Conservation (phyloP, 257 asterid genomes). For the Scutellaria minor region DNA sequence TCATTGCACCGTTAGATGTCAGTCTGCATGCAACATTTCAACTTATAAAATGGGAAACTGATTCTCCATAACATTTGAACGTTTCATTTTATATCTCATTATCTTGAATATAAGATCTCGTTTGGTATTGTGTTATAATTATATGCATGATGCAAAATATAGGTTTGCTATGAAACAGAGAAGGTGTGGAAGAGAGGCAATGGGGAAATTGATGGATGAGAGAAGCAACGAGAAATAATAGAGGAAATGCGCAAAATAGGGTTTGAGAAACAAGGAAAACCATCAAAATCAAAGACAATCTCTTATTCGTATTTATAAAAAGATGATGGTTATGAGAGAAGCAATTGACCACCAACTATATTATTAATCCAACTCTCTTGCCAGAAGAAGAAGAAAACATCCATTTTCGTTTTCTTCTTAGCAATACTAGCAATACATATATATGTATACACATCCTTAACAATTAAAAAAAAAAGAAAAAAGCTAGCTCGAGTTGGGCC, state of each 20-base stretch:
- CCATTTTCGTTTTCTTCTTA: background rate
- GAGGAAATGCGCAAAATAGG: background rate
- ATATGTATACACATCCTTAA: background rate
- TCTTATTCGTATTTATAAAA: background rate
- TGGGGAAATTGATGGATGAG: background rate
- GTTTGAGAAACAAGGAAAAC: background rate
- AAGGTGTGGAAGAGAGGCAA: background rate
- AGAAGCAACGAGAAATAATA: background rate
- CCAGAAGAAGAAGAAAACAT: conserved; percentile 7
- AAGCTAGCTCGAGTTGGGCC: background rate
- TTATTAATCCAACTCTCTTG: background rate
- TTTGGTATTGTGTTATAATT: too few relatives aligned
- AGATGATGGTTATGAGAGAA: background rate
- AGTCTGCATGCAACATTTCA: too few relatives aligned
- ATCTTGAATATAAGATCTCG: too few relatives aligned
- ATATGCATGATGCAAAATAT: too few relatives aligned
- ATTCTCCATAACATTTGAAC: too few relatives aligned
- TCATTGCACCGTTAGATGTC: too few relatives aligned
- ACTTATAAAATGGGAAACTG: too few relatives aligned
- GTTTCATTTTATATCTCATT: too few relatives aligned
- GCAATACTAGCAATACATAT: background rate
- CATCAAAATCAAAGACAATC: background rate
- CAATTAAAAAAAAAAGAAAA: too few relatives aligned
- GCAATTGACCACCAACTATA: background rate
- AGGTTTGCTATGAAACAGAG: background rate